Evolutionary conservation across 1,284 basidiomycete species (phyloP), one percentile per base, ranked within the genome.

Genomic region (Inonotus hispidus): DNA sequence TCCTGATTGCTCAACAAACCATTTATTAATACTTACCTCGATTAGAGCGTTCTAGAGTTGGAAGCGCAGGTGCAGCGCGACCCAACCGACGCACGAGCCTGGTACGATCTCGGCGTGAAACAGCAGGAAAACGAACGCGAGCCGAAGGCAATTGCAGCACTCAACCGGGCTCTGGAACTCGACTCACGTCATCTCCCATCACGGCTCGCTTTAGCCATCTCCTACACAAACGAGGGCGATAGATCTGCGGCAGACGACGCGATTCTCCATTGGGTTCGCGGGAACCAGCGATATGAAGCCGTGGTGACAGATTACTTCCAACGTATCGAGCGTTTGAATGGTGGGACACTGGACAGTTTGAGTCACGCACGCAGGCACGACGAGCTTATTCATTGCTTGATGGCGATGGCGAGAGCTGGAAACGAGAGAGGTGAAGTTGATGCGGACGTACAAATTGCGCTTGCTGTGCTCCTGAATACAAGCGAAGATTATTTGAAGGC

Each of bases 91-190:
- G 87, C 91, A 0, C 69, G 75, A 39, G 88, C 88, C 6, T 99
- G 96, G 96, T 95, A 85, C 70, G 84, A 90, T 62, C 86, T 99
- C 50, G 96, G 97, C 27, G 87, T 99, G 52, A 96, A 94, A 75
- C 97, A 99, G 71, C 96, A 99, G 74, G 96, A 98, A 74, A 98
- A 97, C 72, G 96, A 99, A 73, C 87, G 95, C 23, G 96, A 99
- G 74, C 81, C 84, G 23, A 89, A 93, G 68, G 97, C 96, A 4
- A 85, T 99, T 56, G 81, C 88, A 53, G 97, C 96, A 0, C 81
- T 99, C 25, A 80, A 83, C 45, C 88, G 88, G 63, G 90, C 95
- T 1, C 78, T 94, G 52, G 85, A 91, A 66, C 81, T 98, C 21
- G 90, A 97, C 66, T 87, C 92, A 1, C 72, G 80, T 1, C 83